Evolutionary conservation across 805 yeast genomes (phyloP).

Genomic region (Ogataea parapolymorpha): DNA sequence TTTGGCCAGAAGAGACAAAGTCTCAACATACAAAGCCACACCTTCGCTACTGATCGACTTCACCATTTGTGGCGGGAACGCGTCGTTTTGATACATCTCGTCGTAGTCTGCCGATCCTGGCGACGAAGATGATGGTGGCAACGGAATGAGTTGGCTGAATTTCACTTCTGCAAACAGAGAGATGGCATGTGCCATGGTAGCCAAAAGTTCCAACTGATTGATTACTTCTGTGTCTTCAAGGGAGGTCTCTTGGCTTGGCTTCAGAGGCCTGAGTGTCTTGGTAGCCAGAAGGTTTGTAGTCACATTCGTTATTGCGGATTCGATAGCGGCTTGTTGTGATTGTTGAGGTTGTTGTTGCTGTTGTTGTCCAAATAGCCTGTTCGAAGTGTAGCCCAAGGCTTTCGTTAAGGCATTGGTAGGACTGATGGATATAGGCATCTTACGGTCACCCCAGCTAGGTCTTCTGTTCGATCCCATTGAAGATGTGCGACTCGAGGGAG

Average conservation of each 20-base stretch:
- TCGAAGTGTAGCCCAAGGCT: conserved; percentile 85
- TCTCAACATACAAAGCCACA: conserved; percentile 76
- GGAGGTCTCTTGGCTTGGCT: conserved; percentile 21
- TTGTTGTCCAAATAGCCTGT: conserved; percentile 70
- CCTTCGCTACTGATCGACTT: conserved; percentile 78
- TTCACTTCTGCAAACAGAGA: conserved; percentile 88
- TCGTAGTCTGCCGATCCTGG: conserved; percentile 18
- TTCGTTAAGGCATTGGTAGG: conserved; percentile 88
- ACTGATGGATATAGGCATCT: conserved; percentile 64
- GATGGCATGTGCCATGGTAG: conserved; percentile 89
- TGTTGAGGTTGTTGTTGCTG: conserved; percentile 15
- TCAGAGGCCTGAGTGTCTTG: conserved; percentile 26
- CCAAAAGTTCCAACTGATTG: conserved; percentile 60
- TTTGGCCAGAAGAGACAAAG: conserved; percentile 73
- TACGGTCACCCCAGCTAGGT: conserved; percentile 60
- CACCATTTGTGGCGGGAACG: conserved; percentile 55
- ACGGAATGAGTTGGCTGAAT: conserved; percentile 77
- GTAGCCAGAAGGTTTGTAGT: conserved; percentile 14
- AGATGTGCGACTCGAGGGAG: conserved; percentile 43
- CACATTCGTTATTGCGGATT: conserved; percentile 17
- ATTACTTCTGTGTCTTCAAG: conserved; percentile 38
- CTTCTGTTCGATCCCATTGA: conserved; percentile 50
- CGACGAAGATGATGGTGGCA: conserved; percentile 49
- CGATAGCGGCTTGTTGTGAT: conserved; percentile 10
- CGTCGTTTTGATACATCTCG: conserved; percentile 34